phyloP scores from a whole-genome alignment of 768 basidiomycete genomes.

The Daedaleopsis sinensis region DNA sequence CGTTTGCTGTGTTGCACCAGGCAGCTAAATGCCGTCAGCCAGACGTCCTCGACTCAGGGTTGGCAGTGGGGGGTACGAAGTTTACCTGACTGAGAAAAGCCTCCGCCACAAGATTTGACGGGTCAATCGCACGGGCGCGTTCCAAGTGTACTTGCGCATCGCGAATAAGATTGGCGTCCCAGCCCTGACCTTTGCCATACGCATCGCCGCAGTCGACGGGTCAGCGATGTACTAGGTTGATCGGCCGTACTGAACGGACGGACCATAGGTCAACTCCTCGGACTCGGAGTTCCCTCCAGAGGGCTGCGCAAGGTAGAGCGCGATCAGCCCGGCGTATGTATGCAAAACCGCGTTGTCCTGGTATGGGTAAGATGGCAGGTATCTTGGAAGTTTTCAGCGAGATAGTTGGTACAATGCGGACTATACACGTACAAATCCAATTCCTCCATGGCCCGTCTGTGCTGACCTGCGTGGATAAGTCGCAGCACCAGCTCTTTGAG shows the following conservation, averaged over 20 bases:
- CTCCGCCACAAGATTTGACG: conserved; percentile 53
- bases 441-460: conserved; percentile 80
- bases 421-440: conserved; percentile 69
- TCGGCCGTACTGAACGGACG: conserved; percentile 2
- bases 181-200: conserved; percentile 8
- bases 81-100: conserved; percentile 58
- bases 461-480: conserved; percentile 57
- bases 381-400: conserved; percentile 47
- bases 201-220: not conserved
- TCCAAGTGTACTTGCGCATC: conserved; percentile 68
- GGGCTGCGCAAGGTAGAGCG: conserved; percentile 61
- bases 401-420: not conserved
- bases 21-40: conserved; percentile 20
- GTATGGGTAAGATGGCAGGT: conserved; percentile 86
- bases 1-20: conserved; percentile 14
- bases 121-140: conserved; percentile 62
- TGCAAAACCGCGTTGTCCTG: conserved; percentile 81
- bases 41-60: not conserved
- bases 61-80: conserved; percentile 18
- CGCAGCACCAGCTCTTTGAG: conserved; percentile 75
- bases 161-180: conserved; percentile 43
- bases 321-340: conserved; percentile 79
- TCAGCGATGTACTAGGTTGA: not conserved
- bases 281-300: conserved; percentile 10
- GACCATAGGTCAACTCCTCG: conserved; percentile 10